phyloP scores from a whole-genome alignment of 495 filamentous ascomycete species.

The Bacidia gigantensis region DNA sequence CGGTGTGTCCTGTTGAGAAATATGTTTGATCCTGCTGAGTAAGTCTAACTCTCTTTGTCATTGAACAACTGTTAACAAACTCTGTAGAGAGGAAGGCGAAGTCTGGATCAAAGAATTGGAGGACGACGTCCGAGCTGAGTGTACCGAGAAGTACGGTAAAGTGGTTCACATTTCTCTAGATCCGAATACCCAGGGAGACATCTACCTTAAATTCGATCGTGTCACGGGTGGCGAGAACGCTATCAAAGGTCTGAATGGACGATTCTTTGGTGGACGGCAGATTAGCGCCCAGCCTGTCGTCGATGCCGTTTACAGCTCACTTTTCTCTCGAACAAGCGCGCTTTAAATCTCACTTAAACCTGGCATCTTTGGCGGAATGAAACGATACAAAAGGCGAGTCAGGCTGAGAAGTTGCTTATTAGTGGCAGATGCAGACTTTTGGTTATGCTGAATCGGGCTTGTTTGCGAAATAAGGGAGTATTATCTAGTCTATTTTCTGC shows the following conservation, averaged over 20 bases:
- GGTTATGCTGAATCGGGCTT: too few species aligned
- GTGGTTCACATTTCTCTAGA: slow-evolving; percentile 97
- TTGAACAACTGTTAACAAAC: slow-evolving; percentile 29
- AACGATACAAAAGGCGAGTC: too few species aligned
- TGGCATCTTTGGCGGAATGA: too few species aligned
- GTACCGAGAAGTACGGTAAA: slow-evolving; percentile 89
- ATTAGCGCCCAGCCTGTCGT: slow-evolving; percentile 92
- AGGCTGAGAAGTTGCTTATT: not conserved
- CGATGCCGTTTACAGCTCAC: slow-evolving; percentile 93
- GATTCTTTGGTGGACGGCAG: slow-evolving; percentile 81
- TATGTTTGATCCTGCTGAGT: slow-evolving; percentile 90
- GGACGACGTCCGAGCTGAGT: slow-evolving; percentile 86
- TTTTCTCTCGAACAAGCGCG: slow-evolving; percentile 78
- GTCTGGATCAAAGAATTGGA: slow-evolving; percentile 86
- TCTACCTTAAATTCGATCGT: slow-evolving; percentile 95
- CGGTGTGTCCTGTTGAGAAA: slow-evolving; percentile 88
- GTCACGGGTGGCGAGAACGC: slow-evolving; percentile 92
- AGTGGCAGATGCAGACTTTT: not conserved
- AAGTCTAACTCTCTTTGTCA: slow-evolving; percentile 25
- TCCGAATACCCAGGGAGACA: slow-evolving; percentile 84
- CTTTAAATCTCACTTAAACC: slow-evolving; percentile 33
- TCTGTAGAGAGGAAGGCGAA: slow-evolving; percentile 66
- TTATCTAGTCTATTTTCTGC: too few species aligned
- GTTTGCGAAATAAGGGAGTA: too few species aligned
- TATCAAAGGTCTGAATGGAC: slow-evolving; percentile 91